Percentiles rank a stretch among this genome's conserved stretches.
These are phyloP conservation scores for Acanthamoeba culbertsoni DNA, from an alignment of 208 protist species.

Conservation along the genomic window DNA sequence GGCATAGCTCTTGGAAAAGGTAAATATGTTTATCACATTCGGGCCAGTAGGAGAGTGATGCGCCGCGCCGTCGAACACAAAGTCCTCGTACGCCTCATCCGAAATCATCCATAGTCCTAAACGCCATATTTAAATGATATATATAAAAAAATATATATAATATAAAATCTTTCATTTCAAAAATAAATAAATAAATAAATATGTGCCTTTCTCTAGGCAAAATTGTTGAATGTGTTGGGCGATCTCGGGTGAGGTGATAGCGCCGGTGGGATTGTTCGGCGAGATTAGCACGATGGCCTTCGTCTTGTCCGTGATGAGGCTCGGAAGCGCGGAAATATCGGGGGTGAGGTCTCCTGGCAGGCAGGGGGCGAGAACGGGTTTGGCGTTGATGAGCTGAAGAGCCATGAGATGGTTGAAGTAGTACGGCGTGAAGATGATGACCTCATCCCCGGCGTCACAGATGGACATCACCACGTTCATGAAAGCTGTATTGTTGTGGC, in stretches of 20 bases:
- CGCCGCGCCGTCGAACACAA: constrained; percentile 41
- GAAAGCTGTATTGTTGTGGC: no score
- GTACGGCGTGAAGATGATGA: constrained; percentile 55
- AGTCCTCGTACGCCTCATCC: constrained; percentile 60
- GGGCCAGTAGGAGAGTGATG: constrained; percentile 15
- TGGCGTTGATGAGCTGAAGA: constrained; percentile 25
- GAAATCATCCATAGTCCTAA: constrained; percentile 25
- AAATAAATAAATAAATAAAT: background rate
- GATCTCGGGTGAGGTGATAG: background rate
- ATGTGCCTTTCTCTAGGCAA: background rate
- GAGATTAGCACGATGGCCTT: constrained; percentile 45
- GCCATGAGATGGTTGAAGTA: constrained; percentile 63
- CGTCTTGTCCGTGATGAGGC: background rate
- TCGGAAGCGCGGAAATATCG: background rate
- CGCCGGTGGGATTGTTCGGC: constrained; percentile 56
- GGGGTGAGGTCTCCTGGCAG: background rate
- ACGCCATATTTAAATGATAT: background rate
- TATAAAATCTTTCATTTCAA: background rate
- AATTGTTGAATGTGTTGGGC: constrained; percentile 33
- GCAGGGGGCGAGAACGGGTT: background rate
- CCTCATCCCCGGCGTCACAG: constrained; percentile 18
- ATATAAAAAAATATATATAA: background rate
- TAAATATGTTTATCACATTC: constrained; percentile 58
- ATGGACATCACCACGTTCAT: background rate
- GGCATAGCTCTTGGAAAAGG: constrained; percentile 41